Conservation (phyloP, 805 yeast genomes). For the Monosporozyma aerobia region DNA sequence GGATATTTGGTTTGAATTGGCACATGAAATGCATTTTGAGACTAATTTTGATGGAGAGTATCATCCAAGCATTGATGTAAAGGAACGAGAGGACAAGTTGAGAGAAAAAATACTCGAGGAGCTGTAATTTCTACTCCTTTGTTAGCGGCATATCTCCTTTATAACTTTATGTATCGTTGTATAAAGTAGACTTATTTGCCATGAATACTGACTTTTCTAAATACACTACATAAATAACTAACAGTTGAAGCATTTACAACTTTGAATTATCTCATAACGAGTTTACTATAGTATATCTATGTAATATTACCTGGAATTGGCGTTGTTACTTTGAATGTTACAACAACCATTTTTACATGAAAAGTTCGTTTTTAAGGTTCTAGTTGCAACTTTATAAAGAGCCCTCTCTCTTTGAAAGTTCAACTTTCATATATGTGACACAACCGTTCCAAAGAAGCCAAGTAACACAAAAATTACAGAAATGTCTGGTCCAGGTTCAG, state of each 20-base stretch:
- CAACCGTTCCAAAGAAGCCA: neutral
- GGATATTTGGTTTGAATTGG: constrained; percentile 39
- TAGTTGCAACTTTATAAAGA: neutral
- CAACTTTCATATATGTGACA: neutral
- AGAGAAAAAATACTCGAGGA: neutral
- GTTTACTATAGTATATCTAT: too few species aligned
- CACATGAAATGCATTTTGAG: constrained; percentile 7
- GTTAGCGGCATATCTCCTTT: neutral
- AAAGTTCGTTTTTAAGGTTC: neutral
- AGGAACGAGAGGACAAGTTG: constrained; percentile 1
- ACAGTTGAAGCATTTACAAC: too few species aligned
- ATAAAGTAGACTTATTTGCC: neutral
- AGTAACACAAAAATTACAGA: neutral
- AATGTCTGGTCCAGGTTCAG: neutral
- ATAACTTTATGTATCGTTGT: neutral
- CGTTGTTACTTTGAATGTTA: neutral
- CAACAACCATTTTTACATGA: neutral
- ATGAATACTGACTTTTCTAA: too few species aligned
- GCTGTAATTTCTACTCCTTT: neutral
- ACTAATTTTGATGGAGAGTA: constrained; percentile 7
- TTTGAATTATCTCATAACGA: too few species aligned
- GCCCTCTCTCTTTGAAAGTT: neutral
- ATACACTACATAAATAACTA: too few species aligned
- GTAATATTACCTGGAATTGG: too few species aligned
- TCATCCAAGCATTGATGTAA: constrained; percentile 4